Evolutionary conservation across 768 basidiomycete genomes (phyloP).

Genomic region (Lentinula lateritia): DNA sequence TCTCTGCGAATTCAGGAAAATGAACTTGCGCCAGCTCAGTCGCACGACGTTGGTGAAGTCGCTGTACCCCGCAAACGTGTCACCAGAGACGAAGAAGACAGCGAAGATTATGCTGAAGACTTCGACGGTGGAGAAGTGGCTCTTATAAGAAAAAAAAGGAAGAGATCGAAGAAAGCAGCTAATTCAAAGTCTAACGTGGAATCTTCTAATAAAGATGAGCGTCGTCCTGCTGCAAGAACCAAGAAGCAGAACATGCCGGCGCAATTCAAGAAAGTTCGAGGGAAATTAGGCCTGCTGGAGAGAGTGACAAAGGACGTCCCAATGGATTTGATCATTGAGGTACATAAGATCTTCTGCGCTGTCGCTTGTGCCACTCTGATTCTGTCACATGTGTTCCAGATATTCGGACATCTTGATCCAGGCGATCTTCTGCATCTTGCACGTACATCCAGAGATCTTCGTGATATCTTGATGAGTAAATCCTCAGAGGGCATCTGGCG

Average conservation of each 20-base stretch:
- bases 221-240: not conserved
- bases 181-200: not conserved
- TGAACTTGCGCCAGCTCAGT: not conserved
- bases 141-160: not conserved
- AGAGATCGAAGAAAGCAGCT: not conserved
- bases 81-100: not conserved
- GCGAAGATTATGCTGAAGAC: not conserved
- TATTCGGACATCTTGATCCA: conserved; percentile 45
- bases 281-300: not conserved
- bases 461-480: conserved; percentile 39
- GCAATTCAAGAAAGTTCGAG: conserved; percentile 1
- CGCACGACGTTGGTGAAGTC: not conserved
- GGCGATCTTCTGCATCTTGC: conserved; percentile 45
- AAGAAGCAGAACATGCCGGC: not conserved
- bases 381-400: conserved; percentile 23
- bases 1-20: not conserved
- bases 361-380: not conserved
- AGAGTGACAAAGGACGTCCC: not conserved
- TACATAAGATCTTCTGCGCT: not conserved
- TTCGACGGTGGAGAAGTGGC: not conserved
- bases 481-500: conserved; percentile 47
- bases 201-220: not conserved
- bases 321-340: conserved; percentile 2
- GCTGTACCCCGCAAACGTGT: not conserved
- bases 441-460: conserved; percentile 44